These are phyloP conservation scores for Metarhizium brunneum DNA, from an alignment of 2,329 filamentous ascomycete species.

Conservation along the genomic window DNA sequence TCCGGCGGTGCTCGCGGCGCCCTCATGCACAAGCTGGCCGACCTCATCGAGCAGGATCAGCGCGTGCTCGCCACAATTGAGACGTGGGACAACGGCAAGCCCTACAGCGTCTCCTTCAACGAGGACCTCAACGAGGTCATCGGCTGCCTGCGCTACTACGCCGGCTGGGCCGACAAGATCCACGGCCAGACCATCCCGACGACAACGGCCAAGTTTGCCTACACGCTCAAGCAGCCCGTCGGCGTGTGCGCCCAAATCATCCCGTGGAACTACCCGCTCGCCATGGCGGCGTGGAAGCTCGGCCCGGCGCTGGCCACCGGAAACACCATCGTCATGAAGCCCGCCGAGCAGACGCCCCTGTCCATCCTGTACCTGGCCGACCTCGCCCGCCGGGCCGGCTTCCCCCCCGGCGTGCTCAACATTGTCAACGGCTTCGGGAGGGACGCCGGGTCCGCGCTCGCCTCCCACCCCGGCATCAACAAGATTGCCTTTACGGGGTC, in stretches of 20 bases:
- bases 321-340: slow-evolving; percentile 56
- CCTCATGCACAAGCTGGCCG: slow-evolving; percentile 61
- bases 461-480: slow-evolving; percentile 57
- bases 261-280: slow-evolving; percentile 60
- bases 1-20: slow-evolving; percentile 56
- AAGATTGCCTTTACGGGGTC: slow-evolving; percentile 76
- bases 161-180: slow-evolving; percentile 71
- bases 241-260: slow-evolving; percentile 70
- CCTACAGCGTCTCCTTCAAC: slow-evolving; percentile 54
- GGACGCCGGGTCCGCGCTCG: slow-evolving; percentile 59
- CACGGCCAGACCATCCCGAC: slow-evolving; percentile 69
- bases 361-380: slow-evolving; percentile 56
- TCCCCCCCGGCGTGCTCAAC: slow-evolving; percentile 71
- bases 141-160: slow-evolving; percentile 59
- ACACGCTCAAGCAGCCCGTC: slow-evolving; percentile 67
- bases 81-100: slow-evolving; percentile 72
- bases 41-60: slow-evolving; percentile 57
- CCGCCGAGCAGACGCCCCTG: slow-evolving; percentile 58
- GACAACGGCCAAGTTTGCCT: slow-evolving; percentile 58
- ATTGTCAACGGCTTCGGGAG: slow-evolving; percentile 63
- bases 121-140: slow-evolving; percentile 49
- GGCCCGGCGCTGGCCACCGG: slow-evolving; percentile 60
- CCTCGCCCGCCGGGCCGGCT: slow-evolving; percentile 63
- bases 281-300: slow-evolving; percentile 55
- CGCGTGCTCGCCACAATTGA: slow-evolving; percentile 44